These are phyloP conservation scores for Colletotrichum theobromicola DNA, from an alignment of 2,329 filamentous ascomycete genomes.

Conservation along the genomic window DNA sequence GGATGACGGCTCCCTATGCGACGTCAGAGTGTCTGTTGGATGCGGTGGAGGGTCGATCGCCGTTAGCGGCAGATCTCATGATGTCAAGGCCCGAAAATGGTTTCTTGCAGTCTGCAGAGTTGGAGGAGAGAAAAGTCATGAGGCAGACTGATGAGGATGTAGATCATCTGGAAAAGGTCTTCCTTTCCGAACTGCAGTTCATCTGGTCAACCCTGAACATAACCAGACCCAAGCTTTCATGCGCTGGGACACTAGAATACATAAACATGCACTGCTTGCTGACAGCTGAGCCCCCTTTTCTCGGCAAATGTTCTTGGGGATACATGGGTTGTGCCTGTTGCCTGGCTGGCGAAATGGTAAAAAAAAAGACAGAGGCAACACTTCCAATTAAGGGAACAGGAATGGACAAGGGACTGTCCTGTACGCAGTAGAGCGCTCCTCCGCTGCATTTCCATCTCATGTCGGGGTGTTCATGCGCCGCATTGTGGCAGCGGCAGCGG, in stretches of 20 bases:
- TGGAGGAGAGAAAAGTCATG: not conserved
- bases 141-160: not conserved
- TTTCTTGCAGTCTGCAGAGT: not conserved
- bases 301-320: not conserved
- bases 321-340: not conserved
- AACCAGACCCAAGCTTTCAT: not conserved
- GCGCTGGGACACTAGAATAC: not conserved
- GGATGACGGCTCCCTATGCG: not conserved
- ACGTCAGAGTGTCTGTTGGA: not conserved
- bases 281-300: not conserved
- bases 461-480: constrained; percentile 1
- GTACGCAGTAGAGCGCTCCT: not conserved
- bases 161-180: not conserved
- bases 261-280: not conserved
- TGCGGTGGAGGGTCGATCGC: not conserved
- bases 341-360: not conserved
- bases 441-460: constrained; percentile 5
- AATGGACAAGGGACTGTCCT: not conserved
- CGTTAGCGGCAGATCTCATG: not conserved
- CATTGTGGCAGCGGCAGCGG: not conserved
- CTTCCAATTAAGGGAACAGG: not conserved
- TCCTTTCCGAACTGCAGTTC: not conserved
- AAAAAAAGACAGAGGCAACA: not conserved
- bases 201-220: not conserved
- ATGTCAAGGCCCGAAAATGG: not conserved